These are phyloP conservation scores for Schwanniomyces occidentalis DNA, from an alignment of 805 yeast genomes.

Conservation along the genomic window DNA sequence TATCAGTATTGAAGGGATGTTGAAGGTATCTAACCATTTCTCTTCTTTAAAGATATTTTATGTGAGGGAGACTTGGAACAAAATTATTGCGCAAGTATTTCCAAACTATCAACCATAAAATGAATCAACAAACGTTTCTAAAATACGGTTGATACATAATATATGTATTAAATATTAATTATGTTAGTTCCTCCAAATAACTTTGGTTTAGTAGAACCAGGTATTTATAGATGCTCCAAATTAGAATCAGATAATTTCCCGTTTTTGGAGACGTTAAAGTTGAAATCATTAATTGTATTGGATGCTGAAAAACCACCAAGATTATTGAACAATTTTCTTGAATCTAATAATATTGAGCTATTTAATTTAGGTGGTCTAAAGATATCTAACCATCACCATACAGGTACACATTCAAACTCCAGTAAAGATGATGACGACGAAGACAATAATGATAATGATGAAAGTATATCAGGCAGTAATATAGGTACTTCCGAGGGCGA, in stretches of 20 bases:
- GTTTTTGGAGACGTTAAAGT: slow-evolving; percentile 69
- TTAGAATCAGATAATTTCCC: slow-evolving; percentile 75
- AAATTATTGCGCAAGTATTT: no score
- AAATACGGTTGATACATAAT: background rate
- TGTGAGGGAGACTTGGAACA: no score
- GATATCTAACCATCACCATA: slow-evolving; percentile 36
- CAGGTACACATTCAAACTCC: slow-evolving; percentile 18
- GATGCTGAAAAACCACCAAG: slow-evolving; percentile 87
- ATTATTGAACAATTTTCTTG: slow-evolving; percentile 64
- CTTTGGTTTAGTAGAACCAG: slow-evolving; percentile 88
- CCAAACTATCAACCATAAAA: no score
- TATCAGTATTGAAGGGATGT: no score
- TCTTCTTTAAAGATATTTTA: no score
- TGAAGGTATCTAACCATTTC: no score
- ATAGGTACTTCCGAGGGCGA: slow-evolving; percentile 4
- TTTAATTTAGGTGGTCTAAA: slow-evolving; percentile 46
- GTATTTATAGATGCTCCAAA: slow-evolving; percentile 76
- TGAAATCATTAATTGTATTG: slow-evolving; percentile 68
- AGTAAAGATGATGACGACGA: slow-evolving; percentile 19
- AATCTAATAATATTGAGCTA: slow-evolving; percentile 53
- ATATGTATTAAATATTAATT: background rate
- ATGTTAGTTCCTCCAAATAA: slow-evolving; percentile 94
- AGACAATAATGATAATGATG: slow-evolving; percentile 11
- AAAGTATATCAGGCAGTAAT: slow-evolving; percentile 2
- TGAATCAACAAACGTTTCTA: background rate